Base-by-base conservation (phyloP, 208 protist species). In the Trypanosoma brucei region DNA sequence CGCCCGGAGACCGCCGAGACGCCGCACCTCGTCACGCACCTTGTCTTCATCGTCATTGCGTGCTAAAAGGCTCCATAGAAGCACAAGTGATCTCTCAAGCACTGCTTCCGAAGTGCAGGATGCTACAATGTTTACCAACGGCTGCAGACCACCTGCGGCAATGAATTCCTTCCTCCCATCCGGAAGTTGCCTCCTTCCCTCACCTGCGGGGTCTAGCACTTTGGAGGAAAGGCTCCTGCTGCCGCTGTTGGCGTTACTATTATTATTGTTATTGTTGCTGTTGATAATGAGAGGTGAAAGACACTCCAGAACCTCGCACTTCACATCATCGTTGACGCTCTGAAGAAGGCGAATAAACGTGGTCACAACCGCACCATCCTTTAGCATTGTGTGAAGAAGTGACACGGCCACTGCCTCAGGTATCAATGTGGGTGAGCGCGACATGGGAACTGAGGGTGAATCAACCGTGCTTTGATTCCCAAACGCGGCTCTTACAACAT, bases 301-400 rank as follows among this genome's bases (percentile, higher is more conserved):
- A 36, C 69, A 88, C 62, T 91, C 81, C 11, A 93, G 70, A 35
- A 80, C 86, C 61, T 93, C 92, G 65, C 82, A 91, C 71, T 95
- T 97, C 9, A 97, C 81, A 48, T 93, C 83, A 51, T 97, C 90
- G 67, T 95, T 97, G n/a, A 94, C 87, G 55, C 86, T 94, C 48
- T 72, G 83, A n/a, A 97, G 73, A 36, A 94, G 72, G 44, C 71
- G 76, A 31, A 74, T 82, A 14, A 94, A 70, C 35, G 77, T 67
- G 0, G 68, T 51, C 3, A 95, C 68, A 11, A 70, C 78, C 14
- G 74, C 46, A 1, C 76, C 78, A 36, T 91, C 70, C 8, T 71
- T 49, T 9, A 92, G 48, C 6, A 95, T 73, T 4, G 77, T 51
- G 37, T 84, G 62, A 0, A 92, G 42, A 38, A 92, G 64, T 0